Conservation (phyloP, 768 basidiomycete genomes). For the Termitomyces sp. region DNA sequence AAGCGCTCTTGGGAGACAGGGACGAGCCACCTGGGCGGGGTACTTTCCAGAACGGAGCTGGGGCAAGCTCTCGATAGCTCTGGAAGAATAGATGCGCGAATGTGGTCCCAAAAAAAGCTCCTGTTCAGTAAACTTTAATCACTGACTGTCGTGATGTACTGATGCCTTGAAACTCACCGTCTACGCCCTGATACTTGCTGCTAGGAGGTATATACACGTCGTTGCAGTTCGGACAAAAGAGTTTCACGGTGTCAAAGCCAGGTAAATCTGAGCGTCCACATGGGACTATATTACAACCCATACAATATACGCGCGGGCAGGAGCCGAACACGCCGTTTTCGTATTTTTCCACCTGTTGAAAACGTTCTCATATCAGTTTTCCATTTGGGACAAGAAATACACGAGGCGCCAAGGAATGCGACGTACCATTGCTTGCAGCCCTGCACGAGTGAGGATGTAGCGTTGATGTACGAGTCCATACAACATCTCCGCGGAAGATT, state of each 20-base stretch:
- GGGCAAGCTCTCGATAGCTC: conserved; percentile 91
- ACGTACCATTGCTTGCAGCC: conserved; percentile 89
- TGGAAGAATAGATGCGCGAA: conserved; percentile 98
- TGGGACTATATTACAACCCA: conserved; percentile 84
- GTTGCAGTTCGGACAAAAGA: conserved; percentile 97
- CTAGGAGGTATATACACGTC: conserved; percentile 96
- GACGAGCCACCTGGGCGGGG: conserved; percentile 51
- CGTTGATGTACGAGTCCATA: conserved; percentile 98
- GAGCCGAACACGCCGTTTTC: conserved; percentile 87
- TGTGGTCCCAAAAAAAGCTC: conserved; percentile 99
- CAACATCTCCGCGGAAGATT: conserved; percentile 94
- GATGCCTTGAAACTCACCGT: conserved; percentile 56
- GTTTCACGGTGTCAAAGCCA: conserved; percentile 94
- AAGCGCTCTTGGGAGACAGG: conserved; percentile 48
- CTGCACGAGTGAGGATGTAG: conserved; percentile 92
- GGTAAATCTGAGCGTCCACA: conserved; percentile 95
- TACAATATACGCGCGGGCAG: conserved; percentile 94
- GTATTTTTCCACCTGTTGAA: conserved; percentile 85
- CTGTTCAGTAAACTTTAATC: conserved; percentile 30
- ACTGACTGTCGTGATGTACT: conserved; percentile 4
- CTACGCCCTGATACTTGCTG: conserved; percentile 92
- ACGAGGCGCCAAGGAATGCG: conserved; percentile 14
- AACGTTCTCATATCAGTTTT: conserved; percentile 8
- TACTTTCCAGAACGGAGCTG: conserved; percentile 89
- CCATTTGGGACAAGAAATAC: conserved; percentile 5